phyloP scores from a whole-genome alignment of 176 grass and related monocot species.

The Metroxylon sagu region DNA sequence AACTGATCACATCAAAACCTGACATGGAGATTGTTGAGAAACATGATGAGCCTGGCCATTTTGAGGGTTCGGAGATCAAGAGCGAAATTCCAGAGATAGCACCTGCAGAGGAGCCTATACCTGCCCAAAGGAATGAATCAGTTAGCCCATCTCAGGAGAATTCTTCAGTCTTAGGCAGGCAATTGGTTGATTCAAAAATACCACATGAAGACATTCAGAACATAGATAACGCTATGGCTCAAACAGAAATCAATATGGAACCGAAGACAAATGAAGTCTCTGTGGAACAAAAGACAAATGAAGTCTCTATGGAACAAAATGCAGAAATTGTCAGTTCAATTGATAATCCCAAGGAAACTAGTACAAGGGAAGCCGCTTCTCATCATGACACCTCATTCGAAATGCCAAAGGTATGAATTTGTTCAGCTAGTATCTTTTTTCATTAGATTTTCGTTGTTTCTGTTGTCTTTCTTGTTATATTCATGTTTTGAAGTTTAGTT shows the following conservation, averaged over 20 bases:
- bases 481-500: slow-evolving; percentile 6
- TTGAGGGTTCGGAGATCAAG: slow-evolving; percentile 16
- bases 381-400: slow-evolving; percentile 20
- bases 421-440: too few species aligned
- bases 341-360: slow-evolving; percentile 26
- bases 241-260: slow-evolving; percentile 23
- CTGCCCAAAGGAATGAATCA: slow-evolving; percentile 33
- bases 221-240: slow-evolving; percentile 10
- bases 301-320: slow-evolving; percentile 30
- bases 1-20: slow-evolving; percentile 20
- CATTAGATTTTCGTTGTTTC: too few species aligned
- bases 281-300: slow-evolving; percentile 24
- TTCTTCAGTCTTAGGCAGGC: slow-evolving; percentile 25
- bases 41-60: slow-evolving; percentile 20
- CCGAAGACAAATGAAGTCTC: slow-evolving; percentile 27
- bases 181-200: slow-evolving; percentile 23
- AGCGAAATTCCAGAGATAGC: neutral
- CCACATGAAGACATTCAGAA: slow-evolving; percentile 21
- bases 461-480: slow-evolving; percentile 3
- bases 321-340: slow-evolving; percentile 11
- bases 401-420: slow-evolving; percentile 41
- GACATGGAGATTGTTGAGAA: slow-evolving; percentile 33
- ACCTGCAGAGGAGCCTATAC: slow-evolving; percentile 1
- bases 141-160: slow-evolving; percentile 20
- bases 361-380: slow-evolving; percentile 13